These are phyloP conservation scores for Salicornia ramosissima DNA, from an alignment of 148 eudicot species.

Conservation along the genomic window DNA sequence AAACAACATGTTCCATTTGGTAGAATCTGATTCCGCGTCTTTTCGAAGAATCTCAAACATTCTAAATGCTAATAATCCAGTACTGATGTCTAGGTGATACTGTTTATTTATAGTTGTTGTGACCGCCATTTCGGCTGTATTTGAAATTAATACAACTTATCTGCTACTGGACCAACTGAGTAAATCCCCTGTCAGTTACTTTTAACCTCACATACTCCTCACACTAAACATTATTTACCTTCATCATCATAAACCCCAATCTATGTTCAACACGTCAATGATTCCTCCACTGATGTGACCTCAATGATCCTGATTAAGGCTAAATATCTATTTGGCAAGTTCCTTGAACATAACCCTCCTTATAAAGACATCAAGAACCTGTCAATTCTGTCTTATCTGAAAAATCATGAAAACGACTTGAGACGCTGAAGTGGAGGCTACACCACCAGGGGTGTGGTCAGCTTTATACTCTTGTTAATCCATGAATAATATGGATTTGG, in stretches of 20 bases:
- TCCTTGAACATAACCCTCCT: neutral
- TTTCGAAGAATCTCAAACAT: constrained; percentile 5
- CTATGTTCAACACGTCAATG: neutral
- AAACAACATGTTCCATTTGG: neutral
- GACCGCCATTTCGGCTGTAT: neutral
- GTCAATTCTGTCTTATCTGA: neutral
- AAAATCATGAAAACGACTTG: neutral
- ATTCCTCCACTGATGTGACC: constrained; percentile 1
- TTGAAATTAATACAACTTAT: neutral
- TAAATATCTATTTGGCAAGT: neutral
- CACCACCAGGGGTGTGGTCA: neutral
- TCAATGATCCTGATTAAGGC: constrained; percentile 9
- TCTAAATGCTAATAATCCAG: constrained; percentile 6
- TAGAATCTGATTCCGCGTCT: constrained; percentile 19
- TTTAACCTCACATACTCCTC: neutral
- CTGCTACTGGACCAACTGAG: too few relatives aligned
- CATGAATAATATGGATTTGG: neutral
- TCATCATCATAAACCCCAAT: neutral
- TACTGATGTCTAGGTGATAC: neutral
- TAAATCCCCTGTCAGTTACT: too few relatives aligned
- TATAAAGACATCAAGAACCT: neutral
- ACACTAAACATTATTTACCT: neutral
- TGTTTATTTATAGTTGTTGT: neutral
- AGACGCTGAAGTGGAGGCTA: neutral
- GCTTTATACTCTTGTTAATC: neutral